phyloP scores from a whole-genome alignment of 768 basidiomycete species.

The Exsudoporus frostii region DNA sequence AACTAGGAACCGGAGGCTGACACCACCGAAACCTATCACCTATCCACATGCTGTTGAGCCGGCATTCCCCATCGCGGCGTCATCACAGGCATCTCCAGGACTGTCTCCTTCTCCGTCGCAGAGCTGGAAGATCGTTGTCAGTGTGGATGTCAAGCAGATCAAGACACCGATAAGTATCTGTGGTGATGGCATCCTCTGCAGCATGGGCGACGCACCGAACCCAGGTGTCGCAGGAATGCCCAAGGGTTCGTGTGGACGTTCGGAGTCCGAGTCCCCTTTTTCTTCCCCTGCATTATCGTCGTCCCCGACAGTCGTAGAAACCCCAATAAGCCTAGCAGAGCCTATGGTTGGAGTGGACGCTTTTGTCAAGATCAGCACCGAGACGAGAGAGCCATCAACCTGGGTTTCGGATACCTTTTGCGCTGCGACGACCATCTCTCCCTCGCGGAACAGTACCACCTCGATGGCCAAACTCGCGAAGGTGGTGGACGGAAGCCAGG shows the following conservation, averaged over 20 bases:
- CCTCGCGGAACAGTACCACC: not conserved
- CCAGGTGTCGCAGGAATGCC: too few relatives aligned
- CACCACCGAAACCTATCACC: not conserved
- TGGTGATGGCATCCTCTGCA: not conserved
- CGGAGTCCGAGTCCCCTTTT: not conserved
- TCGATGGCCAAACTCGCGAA: not conserved
- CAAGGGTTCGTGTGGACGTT: not conserved
- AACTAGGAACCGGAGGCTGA: not conserved
- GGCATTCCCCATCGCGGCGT: not conserved
- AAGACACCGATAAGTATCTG: not conserved
- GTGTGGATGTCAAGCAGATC: not conserved
- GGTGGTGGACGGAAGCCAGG: not conserved
- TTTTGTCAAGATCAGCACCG: not conserved
- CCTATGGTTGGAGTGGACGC: not conserved
- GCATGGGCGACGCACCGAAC: too few relatives aligned
- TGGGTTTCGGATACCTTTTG: not conserved
- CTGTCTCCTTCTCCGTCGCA: constrained; percentile 7
- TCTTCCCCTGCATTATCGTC: not conserved
- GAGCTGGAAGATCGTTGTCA: not conserved
- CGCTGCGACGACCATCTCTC: not conserved
- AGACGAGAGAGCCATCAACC: not conserved
- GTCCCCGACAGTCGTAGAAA: not conserved
- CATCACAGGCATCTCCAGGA: not conserved
- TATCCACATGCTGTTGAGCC: not conserved
- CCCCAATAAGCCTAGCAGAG: not conserved